These are phyloP conservation scores for Endoconidiophora polonica DNA, from an alignment of 2,329 filamentous ascomycete genomes.

Conservation along the genomic window DNA sequence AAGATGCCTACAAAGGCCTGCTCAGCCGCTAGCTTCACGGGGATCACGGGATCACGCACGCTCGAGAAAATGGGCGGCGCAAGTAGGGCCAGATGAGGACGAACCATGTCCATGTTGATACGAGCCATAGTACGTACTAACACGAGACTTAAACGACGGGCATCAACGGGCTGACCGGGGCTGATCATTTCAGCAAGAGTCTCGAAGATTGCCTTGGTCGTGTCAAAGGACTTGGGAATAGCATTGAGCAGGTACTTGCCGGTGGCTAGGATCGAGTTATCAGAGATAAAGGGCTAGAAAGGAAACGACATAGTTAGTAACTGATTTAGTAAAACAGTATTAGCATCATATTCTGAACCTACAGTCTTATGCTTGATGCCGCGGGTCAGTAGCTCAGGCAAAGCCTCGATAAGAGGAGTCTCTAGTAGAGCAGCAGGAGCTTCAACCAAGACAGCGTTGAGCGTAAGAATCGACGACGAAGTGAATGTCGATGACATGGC, in stretches of 20 bases:
- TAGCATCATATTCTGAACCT: conserved; percentile 23
- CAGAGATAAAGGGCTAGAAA: conserved; percentile 57
- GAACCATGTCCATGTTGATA: conserved; percentile 60
- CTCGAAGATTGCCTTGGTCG: conserved; percentile 64
- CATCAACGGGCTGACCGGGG: conserved; percentile 65
- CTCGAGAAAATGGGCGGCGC: conserved; percentile 72
- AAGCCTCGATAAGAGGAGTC: conserved; percentile 50
- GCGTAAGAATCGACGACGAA: conserved; percentile 62
- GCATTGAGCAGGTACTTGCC: conserved; percentile 74
- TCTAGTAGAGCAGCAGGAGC: conserved; percentile 54
- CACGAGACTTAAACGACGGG: conserved; percentile 70
- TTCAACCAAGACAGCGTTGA: conserved; percentile 80
- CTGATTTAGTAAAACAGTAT: not conserved
- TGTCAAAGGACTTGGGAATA: conserved; percentile 54
- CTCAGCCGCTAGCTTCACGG: conserved; percentile 87
- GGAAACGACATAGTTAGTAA: conserved; percentile 14
- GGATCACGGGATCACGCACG: conserved; percentile 82
- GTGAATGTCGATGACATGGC: conserved; percentile 64
- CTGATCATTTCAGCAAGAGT: conserved; percentile 58
- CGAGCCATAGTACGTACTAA: conserved; percentile 74
- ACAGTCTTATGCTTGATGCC: conserved; percentile 65
- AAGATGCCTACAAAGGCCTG: conserved; percentile 87
- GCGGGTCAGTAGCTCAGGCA: conserved; percentile 59
- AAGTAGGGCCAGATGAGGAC: conserved; percentile 66
- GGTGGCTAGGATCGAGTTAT: conserved; percentile 76